Percentiles rank a stretch among this genome's conserved stretches.
phyloP scores from a whole-genome alignment of 75 land plant species.

The Sequoia sempervirens region DNA sequence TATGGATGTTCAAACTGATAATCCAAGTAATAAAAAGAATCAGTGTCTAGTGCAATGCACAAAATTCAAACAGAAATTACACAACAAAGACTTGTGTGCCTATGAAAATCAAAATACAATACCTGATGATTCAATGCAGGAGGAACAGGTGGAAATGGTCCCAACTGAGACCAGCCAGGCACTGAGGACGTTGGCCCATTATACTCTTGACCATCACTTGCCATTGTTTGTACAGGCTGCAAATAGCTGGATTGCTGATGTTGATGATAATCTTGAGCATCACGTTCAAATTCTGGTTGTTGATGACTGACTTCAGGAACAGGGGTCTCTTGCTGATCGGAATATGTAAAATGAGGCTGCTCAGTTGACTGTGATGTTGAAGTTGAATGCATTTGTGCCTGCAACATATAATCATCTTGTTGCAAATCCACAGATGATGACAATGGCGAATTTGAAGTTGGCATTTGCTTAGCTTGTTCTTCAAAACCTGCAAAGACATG shows the following conservation, averaged over 20 bases:
- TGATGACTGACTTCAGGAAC: constrained; percentile 25
- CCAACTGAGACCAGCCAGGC: constrained; percentile 59
- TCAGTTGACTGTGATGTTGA: constrained; percentile 6
- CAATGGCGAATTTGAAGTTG: neutral
- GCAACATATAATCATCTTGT: constrained; percentile 7
- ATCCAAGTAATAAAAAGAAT: neutral
- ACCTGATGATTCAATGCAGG: constrained; percentile 46
- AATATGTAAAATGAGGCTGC: constrained; percentile 19
- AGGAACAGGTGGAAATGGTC: constrained; percentile 49
- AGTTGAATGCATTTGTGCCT: neutral
- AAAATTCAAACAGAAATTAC: neutral
- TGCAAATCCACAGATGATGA: constrained; percentile 2
- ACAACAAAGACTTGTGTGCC: constrained; percentile 1
- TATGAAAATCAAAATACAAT: constrained; percentile 5
- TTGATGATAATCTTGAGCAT: constrained; percentile 23
- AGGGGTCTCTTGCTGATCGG: constrained; percentile 18
- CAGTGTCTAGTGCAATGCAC: neutral
- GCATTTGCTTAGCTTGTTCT: constrained; percentile 1
- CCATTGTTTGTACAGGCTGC: constrained; percentile 32
- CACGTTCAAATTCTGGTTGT: constrained; percentile 33
- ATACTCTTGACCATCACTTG: constrained; percentile 35
- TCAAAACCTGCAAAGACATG: neutral
- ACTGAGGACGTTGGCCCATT: constrained; percentile 27
- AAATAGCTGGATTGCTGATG: constrained; percentile 30
- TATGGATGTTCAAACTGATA: constrained; percentile 46